These are phyloP conservation scores for Apodospora peruviana DNA, from an alignment of 495 filamentous ascomycete genomes.

Conservation along the genomic window DNA sequence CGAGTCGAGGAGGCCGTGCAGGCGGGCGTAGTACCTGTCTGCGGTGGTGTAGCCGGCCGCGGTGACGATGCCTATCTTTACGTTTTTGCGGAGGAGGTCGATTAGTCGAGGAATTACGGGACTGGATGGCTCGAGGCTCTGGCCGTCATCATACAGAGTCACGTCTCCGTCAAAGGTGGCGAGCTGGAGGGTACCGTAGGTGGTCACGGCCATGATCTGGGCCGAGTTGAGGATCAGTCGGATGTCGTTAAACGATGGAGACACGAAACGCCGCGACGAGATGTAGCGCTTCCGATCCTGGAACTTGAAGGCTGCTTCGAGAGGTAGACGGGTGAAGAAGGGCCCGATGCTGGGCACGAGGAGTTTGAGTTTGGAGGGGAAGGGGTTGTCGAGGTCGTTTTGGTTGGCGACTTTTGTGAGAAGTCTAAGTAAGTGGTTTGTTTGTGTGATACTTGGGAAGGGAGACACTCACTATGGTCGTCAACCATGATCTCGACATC, in stretches of 20 bases:
- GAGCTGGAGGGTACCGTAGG: constrained; percentile 63
- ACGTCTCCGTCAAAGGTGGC: constrained; percentile 98
- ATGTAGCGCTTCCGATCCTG: constrained; percentile 83
- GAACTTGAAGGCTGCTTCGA: constrained; percentile 85
- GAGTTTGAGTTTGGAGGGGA: constrained; percentile 84
- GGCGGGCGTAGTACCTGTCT: constrained; percentile 71
- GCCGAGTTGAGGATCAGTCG: constrained; percentile 90
- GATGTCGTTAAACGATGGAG: constrained; percentile 96
- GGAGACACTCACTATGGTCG: constrained; percentile 70
- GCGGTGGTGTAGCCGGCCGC: constrained; percentile 93
- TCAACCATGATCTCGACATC: constrained; percentile 89
- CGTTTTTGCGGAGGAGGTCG: constrained; percentile 50
- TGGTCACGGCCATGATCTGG: constrained; percentile 79
- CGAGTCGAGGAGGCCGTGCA: constrained; percentile 79
- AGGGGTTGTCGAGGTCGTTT: constrained; percentile 45
- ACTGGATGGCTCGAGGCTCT: constrained; percentile 64
- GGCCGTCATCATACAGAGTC: constrained; percentile 91
- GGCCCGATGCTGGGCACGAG: constrained; percentile 83
- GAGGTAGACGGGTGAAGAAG: constrained; percentile 83
- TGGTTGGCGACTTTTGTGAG: constrained; percentile 62
- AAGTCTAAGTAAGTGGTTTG: constrained; percentile 3
- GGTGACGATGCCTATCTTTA: constrained; percentile 89
- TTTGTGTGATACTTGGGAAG: not conserved
- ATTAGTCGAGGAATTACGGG: constrained; percentile 77
- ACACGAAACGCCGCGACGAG: constrained; percentile 86